Evolutionary conservation across 202 grass and related monocot species (phyloP).

Genomic region (Brachypodium distachyon): DNA sequence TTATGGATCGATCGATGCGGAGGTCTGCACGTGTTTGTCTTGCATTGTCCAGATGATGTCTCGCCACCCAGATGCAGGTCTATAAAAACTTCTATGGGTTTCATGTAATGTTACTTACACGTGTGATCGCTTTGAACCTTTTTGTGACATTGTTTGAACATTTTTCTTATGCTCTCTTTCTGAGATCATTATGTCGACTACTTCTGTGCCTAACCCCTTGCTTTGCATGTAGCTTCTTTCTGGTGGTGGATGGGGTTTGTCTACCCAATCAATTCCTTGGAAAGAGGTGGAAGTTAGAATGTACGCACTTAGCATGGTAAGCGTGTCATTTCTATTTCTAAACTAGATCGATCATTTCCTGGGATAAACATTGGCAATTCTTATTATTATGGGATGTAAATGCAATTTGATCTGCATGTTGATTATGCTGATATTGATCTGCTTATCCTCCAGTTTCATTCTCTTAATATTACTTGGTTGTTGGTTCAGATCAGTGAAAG

Average conservation of each 20-base stretch:
- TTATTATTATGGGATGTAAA: constrained; percentile 2
- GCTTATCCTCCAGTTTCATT: background rate
- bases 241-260: constrained; percentile 48
- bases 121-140: background rate
- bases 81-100: background rate
- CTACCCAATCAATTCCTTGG: constrained; percentile 73
- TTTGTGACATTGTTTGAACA: background rate
- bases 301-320: constrained; percentile 89
- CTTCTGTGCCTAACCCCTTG: background rate
- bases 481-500: background rate
- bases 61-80: background rate
- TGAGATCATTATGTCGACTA: constrained; percentile 5
- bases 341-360: background rate
- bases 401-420: constrained; percentile 6
- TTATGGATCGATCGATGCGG: background rate
- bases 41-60: background rate
- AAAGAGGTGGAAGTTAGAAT: constrained; percentile 85
- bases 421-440: constrained; percentile 6
- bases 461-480: background rate
- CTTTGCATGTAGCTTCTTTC: constrained; percentile 56
- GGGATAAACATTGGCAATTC: background rate
- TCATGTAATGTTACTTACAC: background rate
- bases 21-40: too few species aligned
- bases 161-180: constrained; percentile 17
- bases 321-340: background rate